Percentiles rank a stretch among this genome's conserved stretches.
phyloP scores from a whole-genome alignment of 352 stramenopile species.

The Globisporangium nodosum region DNA sequence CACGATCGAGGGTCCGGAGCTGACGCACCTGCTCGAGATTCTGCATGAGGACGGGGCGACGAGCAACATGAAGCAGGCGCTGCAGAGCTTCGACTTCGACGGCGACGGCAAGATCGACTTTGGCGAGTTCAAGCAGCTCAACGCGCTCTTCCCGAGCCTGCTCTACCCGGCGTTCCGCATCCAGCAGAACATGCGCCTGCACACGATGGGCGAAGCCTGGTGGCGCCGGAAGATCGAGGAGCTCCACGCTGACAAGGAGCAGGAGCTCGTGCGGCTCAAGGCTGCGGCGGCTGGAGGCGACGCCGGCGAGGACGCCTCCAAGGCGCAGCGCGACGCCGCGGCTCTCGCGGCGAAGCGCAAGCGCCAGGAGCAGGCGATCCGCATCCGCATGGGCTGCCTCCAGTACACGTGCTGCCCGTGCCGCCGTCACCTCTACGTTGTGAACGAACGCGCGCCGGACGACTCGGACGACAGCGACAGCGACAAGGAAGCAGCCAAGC shows the following conservation, averaged over 20 bases:
- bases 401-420: constrained; percentile 66
- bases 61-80: constrained; percentile 64
- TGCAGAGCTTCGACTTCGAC: constrained; percentile 65
- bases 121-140: constrained; percentile 55
- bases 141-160: constrained; percentile 56
- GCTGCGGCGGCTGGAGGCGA: constrained; percentile 19
- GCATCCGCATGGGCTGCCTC: constrained; percentile 62
- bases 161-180: constrained; percentile 69
- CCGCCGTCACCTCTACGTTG: constrained; percentile 44
- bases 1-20: constrained; percentile 61
- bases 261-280: constrained; percentile 31
- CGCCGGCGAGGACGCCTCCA: constrained; percentile 21
- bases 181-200: constrained; percentile 68
- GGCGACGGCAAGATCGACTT: constrained; percentile 73
- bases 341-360: constrained; percentile 32
- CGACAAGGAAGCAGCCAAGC: constrained; percentile 4
- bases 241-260: constrained; percentile 34
- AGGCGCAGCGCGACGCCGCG: constrained; percentile 22
- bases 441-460: constrained; percentile 34
- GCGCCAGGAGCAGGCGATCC: constrained; percentile 46
- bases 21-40: constrained; percentile 62
- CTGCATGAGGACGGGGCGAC: constrained; percentile 54
- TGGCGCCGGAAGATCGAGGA: constrained; percentile 59
- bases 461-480: constrained; percentile 31
- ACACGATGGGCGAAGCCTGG: constrained; percentile 58